phyloP scores from a whole-genome alignment of 257 asterid genomes.

The Fraxinus cuspidata region DNA sequence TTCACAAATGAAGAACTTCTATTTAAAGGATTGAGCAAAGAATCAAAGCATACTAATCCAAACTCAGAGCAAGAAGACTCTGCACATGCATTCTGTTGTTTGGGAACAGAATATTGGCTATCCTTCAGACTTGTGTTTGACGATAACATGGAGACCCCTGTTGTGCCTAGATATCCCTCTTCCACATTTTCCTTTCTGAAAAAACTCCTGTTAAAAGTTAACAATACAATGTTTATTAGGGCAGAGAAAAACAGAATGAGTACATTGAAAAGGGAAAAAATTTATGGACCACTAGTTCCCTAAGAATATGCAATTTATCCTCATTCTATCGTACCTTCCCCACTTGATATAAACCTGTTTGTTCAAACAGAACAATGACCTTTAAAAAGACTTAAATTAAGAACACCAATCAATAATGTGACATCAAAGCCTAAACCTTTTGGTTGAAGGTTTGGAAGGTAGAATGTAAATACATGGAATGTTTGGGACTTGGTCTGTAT shows the following conservation, averaged over 20 bases:
- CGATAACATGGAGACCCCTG: conserved; percentile 8
- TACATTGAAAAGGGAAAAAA: too few relatives aligned
- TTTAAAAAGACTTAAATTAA: background rate
- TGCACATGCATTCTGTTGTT: conserved; percentile 33
- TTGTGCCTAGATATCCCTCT: conserved; percentile 34
- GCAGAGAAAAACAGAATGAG: too few relatives aligned
- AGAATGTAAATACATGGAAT: too few relatives aligned
- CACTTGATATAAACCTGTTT: background rate
- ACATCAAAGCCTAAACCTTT: background rate
- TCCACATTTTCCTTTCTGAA: conserved; percentile 35
- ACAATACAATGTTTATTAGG: too few relatives aligned
- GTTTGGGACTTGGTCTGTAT: too few relatives aligned
- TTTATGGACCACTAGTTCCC: background rate
- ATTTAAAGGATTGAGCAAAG: conserved; percentile 74
- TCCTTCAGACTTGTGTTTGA: conserved; percentile 28
- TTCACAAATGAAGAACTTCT: conserved; percentile 47
- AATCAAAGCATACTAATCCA: conserved; percentile 77
- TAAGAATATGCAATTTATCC: background rate
- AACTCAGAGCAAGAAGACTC: conserved; percentile 47
- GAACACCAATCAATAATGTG: background rate
- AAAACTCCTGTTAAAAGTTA: conserved; percentile 37
- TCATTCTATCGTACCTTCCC: background rate
- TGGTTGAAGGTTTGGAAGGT: background rate
- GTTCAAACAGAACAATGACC: background rate
- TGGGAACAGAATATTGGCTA: conserved; percentile 24